A percentile compares a stretch with the other conserved stretches of the same genome.
These are phyloP conservation scores for Nyctanthes arbortristis DNA, from an alignment of 257 asterid species.

Conservation along the genomic window DNA sequence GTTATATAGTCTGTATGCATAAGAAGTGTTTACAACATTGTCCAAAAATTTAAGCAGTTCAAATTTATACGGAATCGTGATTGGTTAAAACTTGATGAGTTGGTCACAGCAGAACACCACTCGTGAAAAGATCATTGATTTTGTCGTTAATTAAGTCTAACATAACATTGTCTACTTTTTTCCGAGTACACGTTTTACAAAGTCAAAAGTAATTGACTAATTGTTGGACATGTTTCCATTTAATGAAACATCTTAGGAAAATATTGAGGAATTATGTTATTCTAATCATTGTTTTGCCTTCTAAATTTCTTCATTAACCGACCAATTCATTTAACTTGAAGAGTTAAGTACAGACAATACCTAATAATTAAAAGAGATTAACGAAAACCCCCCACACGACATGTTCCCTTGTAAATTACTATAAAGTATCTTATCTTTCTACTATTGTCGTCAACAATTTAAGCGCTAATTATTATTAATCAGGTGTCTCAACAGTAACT, in stretches of 20 bases:
- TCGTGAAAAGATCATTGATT: neutral
- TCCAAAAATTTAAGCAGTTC: too few species aligned
- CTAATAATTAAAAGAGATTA: neutral
- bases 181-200: neutral
- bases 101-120: neutral
- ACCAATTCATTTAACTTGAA: neutral
- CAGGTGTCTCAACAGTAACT: too few species aligned
- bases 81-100: neutral
- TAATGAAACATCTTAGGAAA: neutral
- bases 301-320: neutral
- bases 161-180: neutral
- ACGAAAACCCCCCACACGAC: neutral
- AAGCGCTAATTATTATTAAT: too few species aligned
- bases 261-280: neutral
- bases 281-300: slow-evolving; percentile 6
- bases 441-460: too few species aligned
- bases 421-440: neutral
- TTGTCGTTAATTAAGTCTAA: slow-evolving; percentile 4
- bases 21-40: too few species aligned
- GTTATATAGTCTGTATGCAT: too few species aligned
- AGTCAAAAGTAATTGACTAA: neutral
- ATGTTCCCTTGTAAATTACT: neutral
- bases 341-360: neutral
- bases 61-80: too few species aligned
- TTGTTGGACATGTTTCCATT: neutral